Evolutionary conservation across 2,329 filamentous ascomycete species (phyloP).

Genomic region (Mollisiaceae sp.): DNA sequence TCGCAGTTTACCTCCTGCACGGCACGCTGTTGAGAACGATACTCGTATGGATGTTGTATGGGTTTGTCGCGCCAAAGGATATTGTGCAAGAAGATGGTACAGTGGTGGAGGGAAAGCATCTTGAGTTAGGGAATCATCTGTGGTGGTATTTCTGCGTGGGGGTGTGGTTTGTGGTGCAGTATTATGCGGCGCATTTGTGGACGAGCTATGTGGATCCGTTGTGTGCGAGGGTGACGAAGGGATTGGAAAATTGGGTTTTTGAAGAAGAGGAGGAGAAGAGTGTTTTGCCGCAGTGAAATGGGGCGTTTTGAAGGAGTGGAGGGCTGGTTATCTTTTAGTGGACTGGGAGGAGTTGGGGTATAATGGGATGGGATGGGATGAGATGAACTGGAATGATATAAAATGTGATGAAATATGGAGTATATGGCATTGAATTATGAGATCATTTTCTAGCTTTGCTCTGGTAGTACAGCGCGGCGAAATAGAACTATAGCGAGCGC

Average conservation of each 20-base stretch:
- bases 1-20: slow-evolving; percentile 68
- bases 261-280: slow-evolving; percentile 28
- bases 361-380: background rate
- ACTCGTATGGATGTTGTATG: slow-evolving; percentile 64
- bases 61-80: slow-evolving; percentile 46
- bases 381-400: too few relatives aligned
- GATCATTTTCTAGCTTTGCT: too few relatives aligned
- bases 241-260: slow-evolving; percentile 36
- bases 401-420: too few relatives aligned
- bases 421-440: too few relatives aligned
- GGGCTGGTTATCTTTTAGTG: too few relatives aligned
- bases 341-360: background rate
- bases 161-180: slow-evolving; percentile 54
- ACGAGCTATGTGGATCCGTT: slow-evolving; percentile 58
- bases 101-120: slow-evolving; percentile 41
- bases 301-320: background rate
- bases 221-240: slow-evolving; percentile 50
- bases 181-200: slow-evolving; percentile 54
- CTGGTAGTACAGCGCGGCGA: too few relatives aligned
- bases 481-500: too few relatives aligned
- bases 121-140: slow-evolving; percentile 45
- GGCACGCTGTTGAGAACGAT: slow-evolving; percentile 63
- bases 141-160: slow-evolving; percentile 47
- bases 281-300: slow-evolving; percentile 20
- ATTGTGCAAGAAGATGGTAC: slow-evolving; percentile 41